These are phyloP conservation scores for Rosa hybrid DNA, from an alignment of 331 rosid genomes.

Conservation along the genomic window DNA sequence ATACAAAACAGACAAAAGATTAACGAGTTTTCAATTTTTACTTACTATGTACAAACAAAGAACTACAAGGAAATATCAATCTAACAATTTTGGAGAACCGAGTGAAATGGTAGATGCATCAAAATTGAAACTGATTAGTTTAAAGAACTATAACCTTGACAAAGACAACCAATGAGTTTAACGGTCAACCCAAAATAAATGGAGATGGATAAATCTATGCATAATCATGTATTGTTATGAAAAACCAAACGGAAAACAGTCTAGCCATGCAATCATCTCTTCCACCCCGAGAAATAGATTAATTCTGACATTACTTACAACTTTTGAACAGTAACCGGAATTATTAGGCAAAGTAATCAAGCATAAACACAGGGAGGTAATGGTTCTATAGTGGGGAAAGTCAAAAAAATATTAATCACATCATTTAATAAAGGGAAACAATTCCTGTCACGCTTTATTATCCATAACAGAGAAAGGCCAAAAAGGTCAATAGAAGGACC, in stretches of 20 bases:
- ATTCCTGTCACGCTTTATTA: neutral
- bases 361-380: neutral
- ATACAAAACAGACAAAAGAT: neutral
- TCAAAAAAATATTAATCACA: neutral
- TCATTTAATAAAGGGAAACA: neutral
- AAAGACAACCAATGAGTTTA: neutral
- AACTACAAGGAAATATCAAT: neutral
- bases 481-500: neutral
- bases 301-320: neutral
- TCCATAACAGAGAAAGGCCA: neutral
- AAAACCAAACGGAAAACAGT: neutral
- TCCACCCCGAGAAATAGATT: neutral
- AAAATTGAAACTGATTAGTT: neutral
- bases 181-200: neutral
- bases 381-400: neutral
- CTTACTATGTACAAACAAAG: neutral
- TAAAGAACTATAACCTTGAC: neutral
- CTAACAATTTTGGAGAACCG: neutral
- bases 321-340: neutral
- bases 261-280: neutral
- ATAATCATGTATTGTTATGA: neutral
- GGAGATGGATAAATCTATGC: neutral
- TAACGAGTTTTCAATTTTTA: neutral
- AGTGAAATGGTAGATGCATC: neutral
- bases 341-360: neutral